These are phyloP conservation scores for Saccharum hybrid DNA, from an alignment of 202 grass and related monocot genomes.

Conservation along the genomic window DNA sequence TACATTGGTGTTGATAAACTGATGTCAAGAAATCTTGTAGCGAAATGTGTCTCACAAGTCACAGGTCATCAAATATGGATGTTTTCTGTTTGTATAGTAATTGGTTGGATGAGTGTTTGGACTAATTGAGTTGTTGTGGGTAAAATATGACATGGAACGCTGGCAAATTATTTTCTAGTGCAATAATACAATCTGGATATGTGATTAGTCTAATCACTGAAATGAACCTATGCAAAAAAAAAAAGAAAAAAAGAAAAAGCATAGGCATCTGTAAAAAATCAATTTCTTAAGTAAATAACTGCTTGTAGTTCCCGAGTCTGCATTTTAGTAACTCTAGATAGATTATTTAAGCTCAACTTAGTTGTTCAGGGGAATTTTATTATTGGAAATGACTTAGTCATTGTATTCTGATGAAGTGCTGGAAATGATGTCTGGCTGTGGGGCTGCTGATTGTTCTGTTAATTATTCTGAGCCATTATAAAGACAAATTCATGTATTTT, in stretches of 20 bases:
- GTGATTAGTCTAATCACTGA: background rate
- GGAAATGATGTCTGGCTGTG: background rate
- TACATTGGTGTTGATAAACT: background rate
- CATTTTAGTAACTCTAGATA: conserved; percentile 3
- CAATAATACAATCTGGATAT: background rate
- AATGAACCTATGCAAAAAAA: background rate
- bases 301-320: background rate
- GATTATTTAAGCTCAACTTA: conserved; percentile 3
- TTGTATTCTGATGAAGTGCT: conserved; percentile 11
- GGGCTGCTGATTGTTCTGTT: background rate
- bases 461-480: conserved; percentile 22
- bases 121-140: background rate
- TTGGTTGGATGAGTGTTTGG: conserved; percentile 4
- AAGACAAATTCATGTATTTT: conserved; percentile 11
- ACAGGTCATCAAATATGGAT: conserved; percentile 2
- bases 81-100: conserved; percentile 3
- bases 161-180: background rate
- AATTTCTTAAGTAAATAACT: background rate
- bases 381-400: background rate
- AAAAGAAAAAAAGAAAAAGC: no score
- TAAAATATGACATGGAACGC: background rate
- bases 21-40: background rate
- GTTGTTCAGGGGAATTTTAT: background rate
- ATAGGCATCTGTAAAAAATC: background rate
- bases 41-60: background rate